Base-by-base conservation (phyloP, 176 grass and related monocot genomes). In the Triticum timopheevii region DNA sequence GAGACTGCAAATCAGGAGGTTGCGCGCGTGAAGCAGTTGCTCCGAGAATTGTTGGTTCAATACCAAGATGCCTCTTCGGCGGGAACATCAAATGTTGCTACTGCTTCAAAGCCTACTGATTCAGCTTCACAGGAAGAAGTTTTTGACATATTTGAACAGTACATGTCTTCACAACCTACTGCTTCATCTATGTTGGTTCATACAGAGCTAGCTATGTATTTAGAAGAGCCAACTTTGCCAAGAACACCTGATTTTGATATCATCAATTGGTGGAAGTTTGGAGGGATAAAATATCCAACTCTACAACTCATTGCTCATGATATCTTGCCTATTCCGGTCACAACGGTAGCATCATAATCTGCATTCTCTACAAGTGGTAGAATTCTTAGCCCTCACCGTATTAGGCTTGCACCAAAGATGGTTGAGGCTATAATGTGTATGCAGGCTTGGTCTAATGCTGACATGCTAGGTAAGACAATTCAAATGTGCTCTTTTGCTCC, bases 261-360 rank as follows among this genome's bases (percentile, higher is more conserved):
- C 10, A 47, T 89, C 0, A 35, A 20, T 31, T 86, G 59, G 75
- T 90, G 65, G 77, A 90, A 68, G 24, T 64, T 44, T 10, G 42
- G 62, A 30, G 83, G 50, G 8, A 27, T 61, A 2, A 72, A 81
- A 13, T 90, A 73, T 69, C 76, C 25, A 1, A 76, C 83, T 27
- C 76, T 86, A 11, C 35, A 59, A 56, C 58, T n/a, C 8, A 90
- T 85, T 86, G 77, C 56, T 13, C 19, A 65, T 44, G 87, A 89
- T 10, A 84, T 65, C 12, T 80, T 79, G 5, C 44, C 49, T 1
- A 89, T 89, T 61, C 47, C 22, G 1, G 13, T 80, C 24, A 71
- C 65, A 54, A 84, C 28, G 4, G 27, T 89, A 17, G 62, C 61
- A 10, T 89, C 45, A 0, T 16, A 89, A 42, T 89, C 7, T 0